Evolutionary conservation across 148 eudicot genomes (phyloP).

Genomic region (Rhododendron ferrugineum): DNA sequence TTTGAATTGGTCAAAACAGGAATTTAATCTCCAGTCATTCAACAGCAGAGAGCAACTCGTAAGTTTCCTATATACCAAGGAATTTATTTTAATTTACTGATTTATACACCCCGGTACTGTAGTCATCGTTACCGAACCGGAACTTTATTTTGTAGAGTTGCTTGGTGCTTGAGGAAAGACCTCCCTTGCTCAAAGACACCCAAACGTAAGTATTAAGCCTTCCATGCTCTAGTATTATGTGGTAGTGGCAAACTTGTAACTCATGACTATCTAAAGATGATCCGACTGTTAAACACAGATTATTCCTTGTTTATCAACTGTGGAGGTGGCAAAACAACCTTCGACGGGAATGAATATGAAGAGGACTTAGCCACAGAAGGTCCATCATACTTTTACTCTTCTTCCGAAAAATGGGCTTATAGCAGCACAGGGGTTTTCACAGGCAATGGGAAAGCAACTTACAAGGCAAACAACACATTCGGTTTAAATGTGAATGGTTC

Average conservation of each 20-base stretch:
- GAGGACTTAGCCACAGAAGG: conserved; percentile 38
- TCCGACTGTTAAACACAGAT: conserved; percentile 31
- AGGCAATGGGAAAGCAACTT: conserved; percentile 23
- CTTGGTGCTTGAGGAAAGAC: conserved; percentile 59
- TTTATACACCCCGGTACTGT: neutral
- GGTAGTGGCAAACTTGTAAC: neutral
- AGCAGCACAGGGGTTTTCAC: conserved; percentile 62
- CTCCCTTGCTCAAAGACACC: conserved; percentile 50
- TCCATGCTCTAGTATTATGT: neutral
- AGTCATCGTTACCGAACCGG: neutral
- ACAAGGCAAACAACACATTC: conserved; percentile 25
- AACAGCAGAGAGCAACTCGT: conserved; percentile 33
- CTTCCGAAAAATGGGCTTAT: conserved; percentile 60
- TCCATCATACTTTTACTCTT: conserved; percentile 39
- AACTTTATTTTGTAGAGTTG: conserved; percentile 18
- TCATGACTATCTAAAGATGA: neutral
- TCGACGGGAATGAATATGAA: conserved; percentile 42
- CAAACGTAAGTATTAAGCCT: conserved; percentile 31
- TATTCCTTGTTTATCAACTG: conserved; percentile 68
- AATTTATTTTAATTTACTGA: neutral
- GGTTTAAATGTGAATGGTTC: conserved; percentile 29
- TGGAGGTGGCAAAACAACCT: conserved; percentile 48
- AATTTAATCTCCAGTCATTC: conserved; percentile 52
- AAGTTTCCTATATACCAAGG: conserved; percentile 15
- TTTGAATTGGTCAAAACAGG: conserved; percentile 30